Conservation (phyloP, 164 flowering plant species). For the Vitis amurensis region DNA sequence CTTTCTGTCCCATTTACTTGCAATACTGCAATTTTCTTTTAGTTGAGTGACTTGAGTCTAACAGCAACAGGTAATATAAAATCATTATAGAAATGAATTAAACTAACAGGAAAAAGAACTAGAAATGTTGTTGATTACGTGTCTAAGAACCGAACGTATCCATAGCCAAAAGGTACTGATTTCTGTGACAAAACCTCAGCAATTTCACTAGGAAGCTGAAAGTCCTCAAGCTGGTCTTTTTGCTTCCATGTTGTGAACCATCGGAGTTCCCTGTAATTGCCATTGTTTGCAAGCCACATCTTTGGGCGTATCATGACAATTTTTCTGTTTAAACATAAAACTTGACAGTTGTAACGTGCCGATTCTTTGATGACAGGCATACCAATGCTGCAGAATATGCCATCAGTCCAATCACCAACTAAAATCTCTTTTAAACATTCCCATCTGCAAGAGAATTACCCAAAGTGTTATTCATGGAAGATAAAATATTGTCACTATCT, state of each 20-base stretch:
- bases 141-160: constrained; percentile 79
- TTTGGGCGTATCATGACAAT: constrained; percentile 97
- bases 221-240: constrained; percentile 65
- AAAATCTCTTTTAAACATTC: constrained; percentile 84
- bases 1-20: not conserved
- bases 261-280: constrained; percentile 89
- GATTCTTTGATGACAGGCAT: constrained; percentile 90
- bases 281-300: constrained; percentile 96
- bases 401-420: constrained; percentile 86
- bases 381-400: constrained; percentile 91
- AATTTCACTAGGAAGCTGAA: constrained; percentile 70
- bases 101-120: not conserved
- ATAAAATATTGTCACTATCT: not conserved
- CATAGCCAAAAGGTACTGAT: constrained; percentile 89
- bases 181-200: constrained; percentile 69
- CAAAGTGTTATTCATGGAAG: not conserved
- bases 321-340: constrained; percentile 73
- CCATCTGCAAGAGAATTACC: constrained; percentile 65
- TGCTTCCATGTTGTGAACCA: constrained; percentile 98
- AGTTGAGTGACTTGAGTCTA: not conserved
- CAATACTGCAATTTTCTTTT: not conserved
- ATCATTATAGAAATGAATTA: not conserved
- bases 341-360: constrained; percentile 91
- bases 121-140: constrained; percentile 49
- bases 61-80: not conserved